Percentiles rank a stretch among this genome's conserved stretches.
Evolutionary conservation across 1,139 yeast genomes (phyloP).

Genomic region (Suhomyces terraborum): DNA sequence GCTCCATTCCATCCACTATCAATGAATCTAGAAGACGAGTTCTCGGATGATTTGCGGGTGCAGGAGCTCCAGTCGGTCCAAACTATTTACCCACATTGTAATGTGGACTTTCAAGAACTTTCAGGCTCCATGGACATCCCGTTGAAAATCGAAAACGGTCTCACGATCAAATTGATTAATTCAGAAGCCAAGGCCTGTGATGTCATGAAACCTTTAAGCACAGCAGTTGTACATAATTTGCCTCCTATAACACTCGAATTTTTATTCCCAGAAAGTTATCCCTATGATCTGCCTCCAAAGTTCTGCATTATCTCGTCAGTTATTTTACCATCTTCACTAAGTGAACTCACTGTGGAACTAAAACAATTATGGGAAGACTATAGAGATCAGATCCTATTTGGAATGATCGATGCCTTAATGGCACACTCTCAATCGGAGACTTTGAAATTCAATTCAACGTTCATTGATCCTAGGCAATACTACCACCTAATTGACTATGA

Average conservation of each 20-base stretch:
- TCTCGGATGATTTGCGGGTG: conserved; percentile 24
- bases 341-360: conserved; percentile 22
- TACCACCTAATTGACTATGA: conserved; percentile 21
- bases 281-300: conserved; percentile 31
- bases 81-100: conserved; percentile 53
- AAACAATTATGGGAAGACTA: conserved; percentile 38
- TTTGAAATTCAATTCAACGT: neutral
- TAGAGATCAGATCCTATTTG: conserved; percentile 46
- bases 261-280: conserved; percentile 30
- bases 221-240: conserved; percentile 23
- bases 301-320: conserved; percentile 23
- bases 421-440: conserved; percentile 23
- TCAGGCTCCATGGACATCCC: conserved; percentile 34
- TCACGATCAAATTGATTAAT: conserved; percentile 14
- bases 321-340: conserved; percentile 22
- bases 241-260: conserved; percentile 37
- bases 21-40: conserved; percentile 2
- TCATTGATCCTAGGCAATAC: conserved; percentile 19
- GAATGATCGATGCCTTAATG: conserved; percentile 47
- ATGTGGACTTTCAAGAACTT: conserved; percentile 21
- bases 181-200: neutral
- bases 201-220: neutral
- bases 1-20: neutral
- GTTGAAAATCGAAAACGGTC: conserved; percentile 24
- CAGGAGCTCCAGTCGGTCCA: conserved; percentile 51